Evolutionary conservation across 1,284 basidiomycete species (phyloP), one percentile per base, ranked within the genome.

Genomic region (Malassezia dermatis): DNA sequence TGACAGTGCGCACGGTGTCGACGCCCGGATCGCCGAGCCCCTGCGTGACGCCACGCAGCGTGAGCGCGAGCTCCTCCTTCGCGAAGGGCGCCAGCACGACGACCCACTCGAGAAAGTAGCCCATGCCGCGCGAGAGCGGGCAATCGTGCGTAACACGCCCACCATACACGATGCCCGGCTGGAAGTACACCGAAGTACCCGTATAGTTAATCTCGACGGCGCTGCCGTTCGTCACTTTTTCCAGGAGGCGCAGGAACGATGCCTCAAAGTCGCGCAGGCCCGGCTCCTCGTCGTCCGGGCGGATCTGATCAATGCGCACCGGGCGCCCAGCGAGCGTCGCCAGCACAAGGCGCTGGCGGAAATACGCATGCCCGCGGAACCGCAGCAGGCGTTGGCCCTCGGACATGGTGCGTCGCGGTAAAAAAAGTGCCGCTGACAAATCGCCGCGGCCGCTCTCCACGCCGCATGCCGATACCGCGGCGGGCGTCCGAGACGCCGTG

Each of bases 201-300:
- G 94, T 98, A 17, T 93, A 86, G 2, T 88, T 93, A 53, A 99
- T 98, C 75, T 98, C 94, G 60, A 98, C 88, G 24, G 88, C 78
- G 7, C 88, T 89, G 1, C 94, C 94, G 79, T 98, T 96, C 4
- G 91, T 94, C 2, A 88, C 78, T 71, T 89, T 90, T 75, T 98
- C 93, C 24, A 98, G 69, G 12, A 98, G 77, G 21, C 94, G 79
- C 40, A 99, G 75, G 28, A 96, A 81, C 67, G 87, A 93, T 51
- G 94, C 84, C 78, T 98, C 94, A 75, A 86, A 94, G 73, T 96
- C 91, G 80, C 85, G 79, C 26, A 99, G 78, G 75, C 94, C 94
- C 32, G 94, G 93, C 72, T 94, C 86, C 65, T 89, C 87, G 76
- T 94, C 88, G 48, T 91, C 84, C 0, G 88, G 80, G 13, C 94